A percentile compares a stretch with the other conserved stretches of the same genome.
Conservation (phyloP, 1,284 basidiomycete genomes). For the Rhizoctonia solani region DNA sequence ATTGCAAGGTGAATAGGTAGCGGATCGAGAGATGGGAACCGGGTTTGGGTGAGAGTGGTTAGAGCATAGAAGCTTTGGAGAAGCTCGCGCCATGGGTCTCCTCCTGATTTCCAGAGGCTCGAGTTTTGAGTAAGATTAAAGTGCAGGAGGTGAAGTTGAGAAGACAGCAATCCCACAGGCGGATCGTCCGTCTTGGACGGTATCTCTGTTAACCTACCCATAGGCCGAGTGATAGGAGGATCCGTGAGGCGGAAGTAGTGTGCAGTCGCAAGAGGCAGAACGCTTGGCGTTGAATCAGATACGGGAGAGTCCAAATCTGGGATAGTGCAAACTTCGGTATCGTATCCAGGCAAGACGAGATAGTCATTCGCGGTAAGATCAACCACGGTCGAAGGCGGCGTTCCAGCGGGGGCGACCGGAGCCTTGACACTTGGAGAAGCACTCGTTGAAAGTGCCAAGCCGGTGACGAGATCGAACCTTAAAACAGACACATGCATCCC, state of each 20-base stretch:
- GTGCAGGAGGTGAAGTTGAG: conserved; percentile 23
- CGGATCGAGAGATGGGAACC: conserved; percentile 13
- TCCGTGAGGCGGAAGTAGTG: conserved; percentile 55
- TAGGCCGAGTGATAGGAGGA: conserved; percentile 45
- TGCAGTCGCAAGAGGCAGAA: conserved; percentile 60
- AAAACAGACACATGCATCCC: conserved; percentile 60
- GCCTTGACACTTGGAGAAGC: conserved; percentile 40
- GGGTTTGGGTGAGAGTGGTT: conserved; percentile 11
- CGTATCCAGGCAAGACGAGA: conserved; percentile 20
- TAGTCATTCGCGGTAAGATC: conserved; percentile 30
- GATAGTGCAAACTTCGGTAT: conserved; percentile 33
- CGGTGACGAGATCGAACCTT: conserved; percentile 51
- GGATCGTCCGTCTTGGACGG: conserved; percentile 5
- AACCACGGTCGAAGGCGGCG: conserved; percentile 20
- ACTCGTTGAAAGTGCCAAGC: conserved; percentile 29
- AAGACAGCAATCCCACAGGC: not conserved
- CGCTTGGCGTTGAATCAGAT: conserved; percentile 46
- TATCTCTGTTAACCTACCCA: not conserved
- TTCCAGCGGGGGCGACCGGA: not conserved
- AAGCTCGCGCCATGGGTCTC: conserved; percentile 33
- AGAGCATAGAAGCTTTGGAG: conserved; percentile 29
- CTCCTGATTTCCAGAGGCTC: conserved; percentile 31
- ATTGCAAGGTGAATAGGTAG: conserved; percentile 27
- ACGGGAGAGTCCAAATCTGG: conserved; percentile 41
- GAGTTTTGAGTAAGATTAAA: conserved; percentile 22